Percentiles rank a stretch among this genome's conserved stretches.
These are phyloP conservation scores for Podaxis rugospora DNA, from an alignment of 768 basidiomycete species.

Conservation along the genomic window DNA sequence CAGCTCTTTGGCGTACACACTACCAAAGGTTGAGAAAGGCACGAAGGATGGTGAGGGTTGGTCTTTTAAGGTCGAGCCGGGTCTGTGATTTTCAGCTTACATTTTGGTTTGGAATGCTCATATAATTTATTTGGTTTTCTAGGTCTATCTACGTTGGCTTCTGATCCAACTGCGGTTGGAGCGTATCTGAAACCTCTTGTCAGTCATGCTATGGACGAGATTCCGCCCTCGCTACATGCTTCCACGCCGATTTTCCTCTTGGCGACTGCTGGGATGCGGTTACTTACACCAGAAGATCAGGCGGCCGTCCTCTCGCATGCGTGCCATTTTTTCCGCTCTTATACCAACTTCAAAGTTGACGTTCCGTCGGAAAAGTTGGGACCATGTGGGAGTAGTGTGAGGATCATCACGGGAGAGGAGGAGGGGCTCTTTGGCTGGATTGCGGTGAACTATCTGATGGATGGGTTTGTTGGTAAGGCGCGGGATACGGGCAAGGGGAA, in stretches of 20 bases:
- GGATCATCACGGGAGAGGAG: slow-evolving; percentile 96
- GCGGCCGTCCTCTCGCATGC: slow-evolving; percentile 68
- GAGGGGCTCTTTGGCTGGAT: slow-evolving; percentile 99
- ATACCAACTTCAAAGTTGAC: slow-evolving; percentile 80
- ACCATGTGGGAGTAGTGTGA: slow-evolving; percentile 89
- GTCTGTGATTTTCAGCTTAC: slow-evolving; percentile 42
- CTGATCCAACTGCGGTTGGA: slow-evolving; percentile 64
- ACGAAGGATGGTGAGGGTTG: slow-evolving; percentile 76
- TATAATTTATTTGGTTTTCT: background rate
- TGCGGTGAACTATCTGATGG: slow-evolving; percentile 98
- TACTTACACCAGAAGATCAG: slow-evolving; percentile 67
- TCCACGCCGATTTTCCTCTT: slow-evolving; percentile 91
- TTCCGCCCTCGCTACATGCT: slow-evolving; percentile 81
- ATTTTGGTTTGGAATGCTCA: background rate
- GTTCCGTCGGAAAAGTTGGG: slow-evolving; percentile 51
- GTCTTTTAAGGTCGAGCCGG: slow-evolving; percentile 91
- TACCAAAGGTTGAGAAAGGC: slow-evolving; percentile 92
- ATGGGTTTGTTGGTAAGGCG: slow-evolving; percentile 65
- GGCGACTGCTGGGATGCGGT: slow-evolving; percentile 96
- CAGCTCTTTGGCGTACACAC: slow-evolving; percentile 43
- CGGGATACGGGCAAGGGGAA: background rate
- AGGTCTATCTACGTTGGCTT: slow-evolving; percentile 87
- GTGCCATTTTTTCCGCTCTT: slow-evolving; percentile 68
- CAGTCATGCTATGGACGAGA: slow-evolving; percentile 71
- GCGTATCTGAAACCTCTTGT: slow-evolving; percentile 80